phyloP scores from a whole-genome alignment of 495 filamentous ascomycete species.

The Hypoxylon trugodes region DNA sequence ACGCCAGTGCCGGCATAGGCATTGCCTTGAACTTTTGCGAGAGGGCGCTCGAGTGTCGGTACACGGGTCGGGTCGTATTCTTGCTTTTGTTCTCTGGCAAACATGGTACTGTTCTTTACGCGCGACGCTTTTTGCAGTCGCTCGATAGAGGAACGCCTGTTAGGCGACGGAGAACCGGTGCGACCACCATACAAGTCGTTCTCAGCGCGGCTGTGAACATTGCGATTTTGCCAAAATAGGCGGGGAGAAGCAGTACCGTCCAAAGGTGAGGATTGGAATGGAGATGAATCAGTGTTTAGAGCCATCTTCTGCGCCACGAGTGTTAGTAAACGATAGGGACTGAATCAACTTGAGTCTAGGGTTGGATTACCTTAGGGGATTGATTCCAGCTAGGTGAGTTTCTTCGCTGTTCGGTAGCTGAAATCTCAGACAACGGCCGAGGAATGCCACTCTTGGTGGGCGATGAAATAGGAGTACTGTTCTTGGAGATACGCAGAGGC shows the following conservation, averaged over 20 bases:
- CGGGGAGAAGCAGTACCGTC: conserved; percentile 73
- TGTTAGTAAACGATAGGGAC: conserved; percentile 37
- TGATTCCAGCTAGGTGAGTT: conserved; percentile 85
- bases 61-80: conserved; percentile 87
- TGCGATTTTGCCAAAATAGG: conserved; percentile 85
- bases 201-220: conserved; percentile 71
- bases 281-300: conserved; percentile 72
- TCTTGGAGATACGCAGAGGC: conserved; percentile 68
- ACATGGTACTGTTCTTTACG: conserved; percentile 96
- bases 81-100: conserved; percentile 85
- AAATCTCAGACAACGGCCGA: conserved; percentile 66
- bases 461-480: conserved; percentile 51
- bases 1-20: conserved; percentile 60
- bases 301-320: conserved; percentile 52
- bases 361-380: conserved; percentile 64
- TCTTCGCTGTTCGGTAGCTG: conserved; percentile 62
- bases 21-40: conserved; percentile 76
- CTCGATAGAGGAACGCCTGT: conserved; percentile 87
- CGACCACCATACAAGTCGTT: conserved; percentile 70
- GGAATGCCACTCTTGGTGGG: conserved; percentile 58
- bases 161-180: conserved; percentile 69
- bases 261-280: conserved; percentile 79
- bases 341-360: neutral
- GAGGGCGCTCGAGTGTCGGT: conserved; percentile 77
- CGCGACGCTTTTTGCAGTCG: conserved; percentile 91